Evolutionary conservation across 805 yeast genomes (phyloP).

Genomic region (Ogataea zsoltii): DNA sequence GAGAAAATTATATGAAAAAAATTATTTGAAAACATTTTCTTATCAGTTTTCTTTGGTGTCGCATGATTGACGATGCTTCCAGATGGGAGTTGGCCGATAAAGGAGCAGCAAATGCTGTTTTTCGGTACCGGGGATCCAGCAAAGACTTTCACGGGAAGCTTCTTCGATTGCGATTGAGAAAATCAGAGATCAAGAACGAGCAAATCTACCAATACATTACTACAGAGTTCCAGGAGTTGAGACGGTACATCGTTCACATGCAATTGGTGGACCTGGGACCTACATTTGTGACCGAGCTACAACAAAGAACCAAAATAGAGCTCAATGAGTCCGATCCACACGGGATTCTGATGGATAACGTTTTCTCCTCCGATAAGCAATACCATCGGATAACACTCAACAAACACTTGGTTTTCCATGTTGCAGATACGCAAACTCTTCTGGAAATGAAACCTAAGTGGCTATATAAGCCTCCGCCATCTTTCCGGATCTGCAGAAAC

Average conservation of each 20-base stretch:
- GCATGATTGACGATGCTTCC: conserved; percentile 20
- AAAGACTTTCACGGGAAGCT: conserved; percentile 37
- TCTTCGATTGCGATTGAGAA: conserved; percentile 38
- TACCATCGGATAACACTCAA: conserved; percentile 17
- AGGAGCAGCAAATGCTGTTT: conserved; percentile 52
- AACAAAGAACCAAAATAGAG: not conserved
- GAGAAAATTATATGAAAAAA: too few relatives aligned
- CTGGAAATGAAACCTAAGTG: conserved; percentile 57
- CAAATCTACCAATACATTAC: conserved; percentile 44
- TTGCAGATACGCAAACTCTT: conserved; percentile 8
- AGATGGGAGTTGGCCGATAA: conserved; percentile 45
- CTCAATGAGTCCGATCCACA: conserved; percentile 19
- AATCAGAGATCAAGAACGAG: conserved; percentile 39
- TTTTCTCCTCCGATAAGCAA: conserved; percentile 9
- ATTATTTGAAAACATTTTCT: too few relatives aligned
- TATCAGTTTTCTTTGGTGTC: not conserved
- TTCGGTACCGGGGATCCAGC: conserved; percentile 40
- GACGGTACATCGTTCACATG: conserved; percentile 20
- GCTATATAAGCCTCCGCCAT: conserved; percentile 40
- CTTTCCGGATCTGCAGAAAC: conserved; percentile 43
- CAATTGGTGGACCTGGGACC: conserved; percentile 11
- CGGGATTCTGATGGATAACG: conserved; percentile 31
- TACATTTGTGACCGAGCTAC: conserved; percentile 2
- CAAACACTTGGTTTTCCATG: conserved; percentile 30
- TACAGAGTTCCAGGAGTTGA: conserved; percentile 13